Evolutionary conservation across 2,329 filamentous ascomycete species (phyloP), one percentile per base, ranked within the genome.

Genomic region (Orbilia ellipsospora): DNA sequence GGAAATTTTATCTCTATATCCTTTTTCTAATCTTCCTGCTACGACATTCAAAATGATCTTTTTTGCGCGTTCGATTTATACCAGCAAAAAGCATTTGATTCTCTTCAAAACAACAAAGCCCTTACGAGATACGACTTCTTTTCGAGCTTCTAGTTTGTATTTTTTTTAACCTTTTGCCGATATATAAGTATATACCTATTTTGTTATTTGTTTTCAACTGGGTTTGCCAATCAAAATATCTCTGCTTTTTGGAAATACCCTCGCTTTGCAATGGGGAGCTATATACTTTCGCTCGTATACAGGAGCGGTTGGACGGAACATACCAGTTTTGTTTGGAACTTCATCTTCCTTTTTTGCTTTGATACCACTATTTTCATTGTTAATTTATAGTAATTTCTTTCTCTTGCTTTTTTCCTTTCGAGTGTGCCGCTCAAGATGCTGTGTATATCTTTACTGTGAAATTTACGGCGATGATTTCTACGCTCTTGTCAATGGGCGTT

Each of bases 381-480:
- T 15, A 48, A n/a, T 48, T 48, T 6, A 48, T n/a, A 48, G 44
- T 18, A 50, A 48, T n/a, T 44, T 56, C 10, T 42, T 65, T 54
- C 48, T 8, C 23, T 31, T 31, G 18, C 23, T 10, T 45, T 56
- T 28, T 2, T 31, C 15, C 45, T 15, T 28, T 65, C 18, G 10
- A 54, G 7, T 48, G 10, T 20, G 40, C 40, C 26, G 36, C 23
- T 52, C 6, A 56, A 54, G 51, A 36, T 45, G 26, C 42, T 64
- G 48, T 62, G 52, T 66, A 57, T 67, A 54, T 77, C 73, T 77
- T 68, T 48, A 15, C 60, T 57, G 68, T 72, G 73, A 77, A 75
- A 56, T 40, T 16, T 28, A 54, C 13, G 28, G 48, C 48, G n/a
- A 52, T 52, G 48, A 10, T 52, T 52, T 5, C 2, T 52, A 18